Conservation (phyloP, 306 rosid species). For the Cicer arietinum region DNA sequence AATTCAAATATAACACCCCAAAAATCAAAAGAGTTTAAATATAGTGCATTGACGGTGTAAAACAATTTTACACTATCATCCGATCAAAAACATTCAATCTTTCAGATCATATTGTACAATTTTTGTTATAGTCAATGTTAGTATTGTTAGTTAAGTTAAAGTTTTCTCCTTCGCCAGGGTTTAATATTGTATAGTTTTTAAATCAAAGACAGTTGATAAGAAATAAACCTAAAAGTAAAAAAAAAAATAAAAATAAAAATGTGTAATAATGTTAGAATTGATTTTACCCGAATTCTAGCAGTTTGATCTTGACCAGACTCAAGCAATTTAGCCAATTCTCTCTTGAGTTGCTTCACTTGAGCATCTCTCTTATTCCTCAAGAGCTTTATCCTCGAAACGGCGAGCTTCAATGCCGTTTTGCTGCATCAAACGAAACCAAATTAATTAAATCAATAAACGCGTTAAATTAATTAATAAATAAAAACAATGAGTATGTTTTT, state of each 20-base stretch:
- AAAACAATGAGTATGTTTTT: not conserved
- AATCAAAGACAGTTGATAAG: not conserved
- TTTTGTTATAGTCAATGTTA: too few relatives aligned
- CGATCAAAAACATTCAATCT: too few relatives aligned
- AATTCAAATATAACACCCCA: not conserved
- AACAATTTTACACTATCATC: too few relatives aligned
- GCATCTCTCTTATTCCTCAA: conserved; percentile 84
- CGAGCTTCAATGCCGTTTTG: conserved; percentile 85
- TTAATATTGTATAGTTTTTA: too few relatives aligned
- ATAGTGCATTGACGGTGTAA: too few relatives aligned
- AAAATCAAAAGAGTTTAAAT: not conserved
- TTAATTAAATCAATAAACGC: conserved; percentile 17
- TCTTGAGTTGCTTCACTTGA: conserved; percentile 69
- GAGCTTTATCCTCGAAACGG: conserved; percentile 83
- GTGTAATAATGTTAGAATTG: not conserved
- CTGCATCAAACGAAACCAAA: conserved; percentile 56
- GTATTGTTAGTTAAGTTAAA: too few relatives aligned
- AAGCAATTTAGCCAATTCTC: conserved; percentile 83
- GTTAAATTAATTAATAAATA: not conserved
- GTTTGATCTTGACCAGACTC: conserved; percentile 83
- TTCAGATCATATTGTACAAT: too few relatives aligned
- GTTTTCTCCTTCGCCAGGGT: too few relatives aligned
- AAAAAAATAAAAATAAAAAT: not conserved
- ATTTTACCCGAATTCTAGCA: conserved; percentile 78
- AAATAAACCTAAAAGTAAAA: not conserved